Evolutionary conservation across 768 basidiomycete genomes (phyloP).

Genomic region (Boletus sp.): DNA sequence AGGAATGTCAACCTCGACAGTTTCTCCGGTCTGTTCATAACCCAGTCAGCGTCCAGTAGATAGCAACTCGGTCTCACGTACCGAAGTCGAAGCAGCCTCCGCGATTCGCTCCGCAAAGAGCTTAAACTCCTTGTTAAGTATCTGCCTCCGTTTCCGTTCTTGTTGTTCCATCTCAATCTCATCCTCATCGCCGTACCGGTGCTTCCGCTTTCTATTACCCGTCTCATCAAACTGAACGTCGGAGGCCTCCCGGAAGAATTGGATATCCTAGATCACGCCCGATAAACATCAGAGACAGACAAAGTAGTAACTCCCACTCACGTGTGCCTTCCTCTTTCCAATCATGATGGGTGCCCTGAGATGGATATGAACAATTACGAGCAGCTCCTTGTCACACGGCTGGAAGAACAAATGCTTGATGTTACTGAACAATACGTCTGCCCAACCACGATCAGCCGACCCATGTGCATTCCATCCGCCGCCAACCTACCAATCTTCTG

Average conservation of each 20-base stretch:
- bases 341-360: constrained; percentile 96
- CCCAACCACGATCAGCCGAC: constrained; percentile 3
- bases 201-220: constrained; percentile 96
- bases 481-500: constrained; percentile 80
- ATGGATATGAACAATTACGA: constrained; percentile 93
- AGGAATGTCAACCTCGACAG: constrained; percentile 91
- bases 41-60: not conserved
- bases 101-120: constrained; percentile 90
- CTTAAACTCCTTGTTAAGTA: constrained; percentile 93
- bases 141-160: constrained; percentile 84
- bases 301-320: constrained; percentile 36
- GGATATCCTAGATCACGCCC: constrained; percentile 67
- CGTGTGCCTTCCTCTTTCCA: constrained; percentile 97
- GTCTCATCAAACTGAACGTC: constrained; percentile 99
- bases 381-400: constrained; percentile 92
- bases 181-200: constrained; percentile 97
- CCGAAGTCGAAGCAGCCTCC: constrained; percentile 75
- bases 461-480: not conserved
- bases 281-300: not conserved
- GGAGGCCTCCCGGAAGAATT: constrained; percentile 97
- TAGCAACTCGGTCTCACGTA: constrained; percentile 38
- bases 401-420: constrained; percentile 99
- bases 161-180: constrained; percentile 99
- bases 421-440: constrained; percentile 94
- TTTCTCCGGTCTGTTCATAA: constrained; percentile 63